A percentile compares a stretch with the other conserved stretches of the same genome.
These are phyloP conservation scores for Blastocystis sp. DNA, from an alignment of 352 stramenopile species.

Conservation along the genomic window DNA sequence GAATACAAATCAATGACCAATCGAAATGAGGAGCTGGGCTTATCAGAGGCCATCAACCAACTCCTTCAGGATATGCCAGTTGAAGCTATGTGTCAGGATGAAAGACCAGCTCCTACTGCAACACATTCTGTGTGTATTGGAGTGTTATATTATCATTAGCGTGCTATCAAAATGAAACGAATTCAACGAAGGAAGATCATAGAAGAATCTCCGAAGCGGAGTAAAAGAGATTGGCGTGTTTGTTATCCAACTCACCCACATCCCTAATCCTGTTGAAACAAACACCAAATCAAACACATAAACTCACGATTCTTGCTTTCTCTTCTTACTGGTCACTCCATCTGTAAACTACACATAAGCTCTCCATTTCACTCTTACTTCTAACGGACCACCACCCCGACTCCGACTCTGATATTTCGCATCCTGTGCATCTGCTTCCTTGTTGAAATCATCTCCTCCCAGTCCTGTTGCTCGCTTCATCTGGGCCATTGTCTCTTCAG, in stretches of 20 bases:
- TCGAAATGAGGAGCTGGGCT: background rate
- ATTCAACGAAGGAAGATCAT: background rate
- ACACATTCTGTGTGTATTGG: background rate
- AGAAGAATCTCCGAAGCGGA: background rate
- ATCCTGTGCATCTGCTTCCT: constrained; percentile 16
- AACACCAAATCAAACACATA: background rate
- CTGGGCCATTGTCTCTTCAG: background rate
- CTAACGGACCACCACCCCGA: background rate
- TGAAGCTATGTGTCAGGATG: background rate
- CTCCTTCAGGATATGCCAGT: background rate
- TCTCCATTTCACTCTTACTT: background rate
- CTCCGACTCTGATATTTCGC: constrained; percentile 21
- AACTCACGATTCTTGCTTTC: background rate
- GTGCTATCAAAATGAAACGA: background rate
- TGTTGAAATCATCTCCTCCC: background rate
- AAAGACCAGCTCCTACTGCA: background rate
- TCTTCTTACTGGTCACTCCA: constrained; percentile 8
- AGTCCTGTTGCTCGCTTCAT: background rate
- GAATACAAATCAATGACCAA: background rate
- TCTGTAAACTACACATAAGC: constrained; percentile 35
- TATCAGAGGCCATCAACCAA: background rate
- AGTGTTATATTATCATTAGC: background rate
- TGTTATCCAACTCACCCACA: background rate
- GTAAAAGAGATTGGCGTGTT: background rate
- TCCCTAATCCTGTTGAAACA: background rate